Base-by-base conservation (phyloP, 176 grass and related monocot genomes). In the Musa troglodytarum region DNA sequence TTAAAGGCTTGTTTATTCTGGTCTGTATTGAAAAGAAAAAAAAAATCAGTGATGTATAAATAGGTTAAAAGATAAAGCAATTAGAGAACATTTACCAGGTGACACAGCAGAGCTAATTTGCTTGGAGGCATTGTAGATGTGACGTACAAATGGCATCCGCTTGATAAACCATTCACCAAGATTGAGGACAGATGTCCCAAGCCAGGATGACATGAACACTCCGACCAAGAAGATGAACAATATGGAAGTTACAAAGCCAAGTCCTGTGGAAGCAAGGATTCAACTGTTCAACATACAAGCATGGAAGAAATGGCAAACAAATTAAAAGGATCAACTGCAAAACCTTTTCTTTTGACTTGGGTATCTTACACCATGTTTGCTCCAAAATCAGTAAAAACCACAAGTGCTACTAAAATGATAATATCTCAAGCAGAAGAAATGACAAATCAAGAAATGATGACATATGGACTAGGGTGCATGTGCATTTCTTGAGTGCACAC, bases 111-210 rank as follows among this genome's bases (percentile, higher is more conserved):
- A 26, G 20, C 76, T 78, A 16, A 78, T 78, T 63, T 78, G 76
- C 24, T 78, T 78, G 12, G 76, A 78, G 24, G 76, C 76, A 68
- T 53, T 55, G 65, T 78, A 78, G 24, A 78, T 78, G 49, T 78
- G 76, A 10, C 65, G 51, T 34, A 78, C 24, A 56, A 78, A 68
- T 19, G 76, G 76, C 76, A 78, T 78, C 13, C 53, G 22, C 76
- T 78, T 78, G 51, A 78, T 78, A 69, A 78, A 78, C 76, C 76
- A 78, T 24, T 78, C 76, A 43, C 76, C 76, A 68, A 78, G 50
- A 17, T 65, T 54, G 49, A 78, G 64, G 34, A 78, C 23, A 54
- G 76, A 68, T 19, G 76, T 51, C 15, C 76, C 76, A 14, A 78
- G 16, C 76, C 76, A 78, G 34, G 76, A 78, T 55, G 76, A 78